phyloP scores from a whole-genome alignment of 495 filamentous ascomycete genomes.

The Trichoderma parareesei region DNA sequence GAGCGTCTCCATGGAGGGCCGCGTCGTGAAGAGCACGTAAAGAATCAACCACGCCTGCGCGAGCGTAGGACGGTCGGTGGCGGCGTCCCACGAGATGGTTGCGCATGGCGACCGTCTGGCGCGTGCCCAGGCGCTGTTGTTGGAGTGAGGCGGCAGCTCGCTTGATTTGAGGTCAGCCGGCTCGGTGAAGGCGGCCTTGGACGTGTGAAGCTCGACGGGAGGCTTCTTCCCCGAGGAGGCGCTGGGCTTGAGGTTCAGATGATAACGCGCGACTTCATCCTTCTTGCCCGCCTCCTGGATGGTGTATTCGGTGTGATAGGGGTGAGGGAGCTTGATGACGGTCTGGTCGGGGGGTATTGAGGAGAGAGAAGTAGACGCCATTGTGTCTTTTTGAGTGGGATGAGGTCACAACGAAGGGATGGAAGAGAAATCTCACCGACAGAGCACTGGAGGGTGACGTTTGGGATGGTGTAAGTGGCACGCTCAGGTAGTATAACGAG shows the following conservation, averaged over 20 bases:
- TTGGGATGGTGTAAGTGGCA: too few relatives aligned
- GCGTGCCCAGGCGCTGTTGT: slow-evolving; percentile 40
- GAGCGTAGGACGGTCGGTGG: slow-evolving; percentile 33
- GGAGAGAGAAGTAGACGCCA: slow-evolving; percentile 19
- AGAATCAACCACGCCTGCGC: slow-evolving; percentile 55
- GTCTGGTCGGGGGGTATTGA: slow-evolving; percentile 27
- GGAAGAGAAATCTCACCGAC: not conserved
- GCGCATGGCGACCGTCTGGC: slow-evolving; percentile 35
- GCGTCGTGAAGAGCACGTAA: slow-evolving; percentile 50
- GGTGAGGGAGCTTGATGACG: slow-evolving; percentile 38
- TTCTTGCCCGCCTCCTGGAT: slow-evolving; percentile 21
- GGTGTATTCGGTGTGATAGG: slow-evolving; percentile 35
- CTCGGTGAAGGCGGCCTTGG: slow-evolving; percentile 33
- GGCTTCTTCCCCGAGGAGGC: slow-evolving; percentile 1
- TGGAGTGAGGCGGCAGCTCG: slow-evolving; percentile 35
- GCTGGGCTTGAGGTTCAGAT: not conserved
- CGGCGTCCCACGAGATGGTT: slow-evolving; percentile 26
- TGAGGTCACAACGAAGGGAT: not conserved
- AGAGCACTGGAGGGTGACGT: not conserved
- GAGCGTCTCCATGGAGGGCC: slow-evolving; percentile 46
- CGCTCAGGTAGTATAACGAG: too few relatives aligned
- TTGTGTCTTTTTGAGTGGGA: not conserved
- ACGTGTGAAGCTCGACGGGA: slow-evolving; percentile 24
- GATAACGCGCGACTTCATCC: not conserved
- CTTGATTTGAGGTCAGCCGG: slow-evolving; percentile 37